Percentiles rank a stretch among this genome's conserved stretches.
Conservation (phyloP, 257 asterid species). For the Ballota nigra region DNA sequence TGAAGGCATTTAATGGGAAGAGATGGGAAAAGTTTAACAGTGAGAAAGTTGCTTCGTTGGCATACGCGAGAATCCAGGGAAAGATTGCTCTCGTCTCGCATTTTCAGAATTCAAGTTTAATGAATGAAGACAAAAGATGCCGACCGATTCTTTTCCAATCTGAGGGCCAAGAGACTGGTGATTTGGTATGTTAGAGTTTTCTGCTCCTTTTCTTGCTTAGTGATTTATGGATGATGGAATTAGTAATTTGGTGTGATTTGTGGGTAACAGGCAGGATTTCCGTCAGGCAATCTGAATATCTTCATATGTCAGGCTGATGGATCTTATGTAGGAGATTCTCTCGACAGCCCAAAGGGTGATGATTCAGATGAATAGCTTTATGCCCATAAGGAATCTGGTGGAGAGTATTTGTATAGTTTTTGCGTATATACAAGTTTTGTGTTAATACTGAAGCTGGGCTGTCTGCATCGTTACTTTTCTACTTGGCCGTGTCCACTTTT, state of each 20-base stretch:
- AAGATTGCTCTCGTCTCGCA: conserved; percentile 75
- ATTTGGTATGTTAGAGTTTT: conserved; percentile 47
- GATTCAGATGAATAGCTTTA: conserved; percentile 41
- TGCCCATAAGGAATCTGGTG: conserved; percentile 24
- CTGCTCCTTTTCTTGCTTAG: neutral
- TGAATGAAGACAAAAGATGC: conserved; percentile 95
- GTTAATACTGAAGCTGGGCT: conserved; percentile 22
- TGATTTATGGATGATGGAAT: neutral
- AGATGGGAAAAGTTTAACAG: conserved; percentile 97
- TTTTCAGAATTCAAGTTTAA: conserved; percentile 94
- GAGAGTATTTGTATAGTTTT: conserved; percentile 35
- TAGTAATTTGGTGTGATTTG: conserved; percentile 17
- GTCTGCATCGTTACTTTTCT: conserved; percentile 25
- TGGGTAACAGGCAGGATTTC: conserved; percentile 53
- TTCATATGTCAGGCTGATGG: conserved; percentile 86
- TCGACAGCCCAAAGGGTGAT: conserved; percentile 67
- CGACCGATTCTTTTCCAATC: conserved; percentile 83
- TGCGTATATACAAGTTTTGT: conserved; percentile 30
- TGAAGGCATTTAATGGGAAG: conserved; percentile 87
- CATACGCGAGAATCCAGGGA: conserved; percentile 95
- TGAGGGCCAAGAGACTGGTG: conserved; percentile 66
- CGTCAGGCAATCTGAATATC: conserved; percentile 70
- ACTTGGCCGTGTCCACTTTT: conserved; percentile 38
- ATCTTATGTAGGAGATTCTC: conserved; percentile 73
- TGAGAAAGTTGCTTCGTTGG: conserved; percentile 91